Conservation (phyloP, 106 monocot genomes). For the Iris macrosiphon region DNA sequence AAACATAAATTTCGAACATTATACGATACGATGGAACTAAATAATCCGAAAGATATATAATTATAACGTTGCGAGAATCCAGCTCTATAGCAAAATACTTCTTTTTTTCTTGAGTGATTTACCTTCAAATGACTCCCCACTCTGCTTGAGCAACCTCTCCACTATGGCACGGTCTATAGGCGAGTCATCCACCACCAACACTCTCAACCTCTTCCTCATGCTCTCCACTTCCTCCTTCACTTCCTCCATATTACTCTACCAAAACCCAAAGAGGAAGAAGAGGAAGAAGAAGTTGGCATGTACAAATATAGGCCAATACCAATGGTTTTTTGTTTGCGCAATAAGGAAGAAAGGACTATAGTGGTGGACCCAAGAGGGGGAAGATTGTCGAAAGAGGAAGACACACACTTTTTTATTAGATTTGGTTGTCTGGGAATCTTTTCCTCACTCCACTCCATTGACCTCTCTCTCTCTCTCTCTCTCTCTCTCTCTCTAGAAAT, state of each 20-base stretch:
- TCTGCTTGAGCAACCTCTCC: slow-evolving; percentile 49
- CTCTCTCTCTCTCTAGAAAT: no score
- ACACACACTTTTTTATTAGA: slow-evolving; percentile 24
- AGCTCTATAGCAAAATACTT: no score
- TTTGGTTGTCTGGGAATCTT: slow-evolving; percentile 55
- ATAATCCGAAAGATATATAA: no score
- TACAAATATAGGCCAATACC: slow-evolving; percentile 1
- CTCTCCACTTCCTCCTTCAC: slow-evolving; percentile 7
- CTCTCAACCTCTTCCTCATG: slow-evolving; percentile 22
- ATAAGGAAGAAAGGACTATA: no score
- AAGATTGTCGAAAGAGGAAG: slow-evolving; percentile 9
- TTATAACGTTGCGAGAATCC: no score
- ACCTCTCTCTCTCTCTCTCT: no score
- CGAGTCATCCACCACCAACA: slow-evolving; percentile 69
- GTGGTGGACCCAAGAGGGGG: slow-evolving; percentile 9
- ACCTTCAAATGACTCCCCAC: slow-evolving; percentile 43
- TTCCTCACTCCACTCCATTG: no score
- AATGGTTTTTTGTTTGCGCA: slow-evolving; percentile 1
- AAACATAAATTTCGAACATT: no score
- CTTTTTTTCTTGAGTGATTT: no score
- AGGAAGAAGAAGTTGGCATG: neutral
- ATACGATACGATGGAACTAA: no score
- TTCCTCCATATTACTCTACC: no score
- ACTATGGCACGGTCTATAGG: slow-evolving; percentile 51
- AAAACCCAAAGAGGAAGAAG: neutral